These are phyloP conservation scores for Xerocomus minutiporus DNA, from an alignment of 1,284 basidiomycete genomes.

Conservation along the genomic window DNA sequence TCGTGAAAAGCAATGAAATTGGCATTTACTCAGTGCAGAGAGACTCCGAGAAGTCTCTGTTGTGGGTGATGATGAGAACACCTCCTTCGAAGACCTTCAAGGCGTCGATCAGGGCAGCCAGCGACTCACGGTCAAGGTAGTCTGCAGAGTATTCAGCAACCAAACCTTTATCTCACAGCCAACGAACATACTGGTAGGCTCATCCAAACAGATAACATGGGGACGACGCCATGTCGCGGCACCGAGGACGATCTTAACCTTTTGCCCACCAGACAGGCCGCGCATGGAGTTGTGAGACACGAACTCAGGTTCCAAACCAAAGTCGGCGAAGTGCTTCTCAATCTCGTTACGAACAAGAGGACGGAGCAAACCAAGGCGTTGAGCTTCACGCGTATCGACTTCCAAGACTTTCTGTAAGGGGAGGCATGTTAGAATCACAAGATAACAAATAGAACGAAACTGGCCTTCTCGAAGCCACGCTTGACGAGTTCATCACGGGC, in stretches of 20 bases:
- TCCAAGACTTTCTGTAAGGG: constrained; percentile 80
- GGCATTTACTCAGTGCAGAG: constrained; percentile 68
- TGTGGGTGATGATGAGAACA: constrained; percentile 96
- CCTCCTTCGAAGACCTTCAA: constrained; percentile 96
- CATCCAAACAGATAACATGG: constrained; percentile 96
- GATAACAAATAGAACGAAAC: constrained; percentile 13
- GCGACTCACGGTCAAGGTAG: constrained; percentile 96
- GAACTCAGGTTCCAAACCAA: constrained; percentile 95
- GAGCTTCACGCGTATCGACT: constrained; percentile 95
- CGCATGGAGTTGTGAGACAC: constrained; percentile 96
- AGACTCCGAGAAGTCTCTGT: constrained; percentile 96
- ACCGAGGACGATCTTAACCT: constrained; percentile 99
- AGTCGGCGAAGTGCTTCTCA: constrained; percentile 96
- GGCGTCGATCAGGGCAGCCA: constrained; percentile 93
- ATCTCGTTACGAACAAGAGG: constrained; percentile 97
- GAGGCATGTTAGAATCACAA: background rate
- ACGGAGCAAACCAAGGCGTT: constrained; percentile 92
- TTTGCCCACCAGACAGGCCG: constrained; percentile 98
- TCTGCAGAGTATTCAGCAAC: constrained; percentile 42
- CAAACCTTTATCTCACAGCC: background rate
- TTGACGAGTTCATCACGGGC: constrained; percentile 95
- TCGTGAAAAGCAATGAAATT: constrained; percentile 27
- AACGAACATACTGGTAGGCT: constrained; percentile 76
- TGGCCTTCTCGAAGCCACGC: constrained; percentile 93
- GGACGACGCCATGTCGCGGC: constrained; percentile 98